Conservation (phyloP, 306 rosid species). For the Lagenaria siceraria region DNA sequence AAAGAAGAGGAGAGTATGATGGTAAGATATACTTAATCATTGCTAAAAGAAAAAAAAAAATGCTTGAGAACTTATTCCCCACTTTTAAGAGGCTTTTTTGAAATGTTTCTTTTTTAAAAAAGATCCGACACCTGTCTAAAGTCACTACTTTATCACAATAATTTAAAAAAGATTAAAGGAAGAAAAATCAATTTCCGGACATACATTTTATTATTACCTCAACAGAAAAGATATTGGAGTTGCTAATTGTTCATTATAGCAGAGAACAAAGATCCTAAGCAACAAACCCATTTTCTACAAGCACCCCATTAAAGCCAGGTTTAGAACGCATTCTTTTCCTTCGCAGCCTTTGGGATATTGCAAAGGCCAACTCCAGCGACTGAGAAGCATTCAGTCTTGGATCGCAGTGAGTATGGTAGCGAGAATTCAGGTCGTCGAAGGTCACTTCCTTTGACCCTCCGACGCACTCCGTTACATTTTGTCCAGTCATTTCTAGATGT, state of each 20-base stretch:
- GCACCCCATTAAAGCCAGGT: not conserved
- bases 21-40: too few relatives aligned
- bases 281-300: not conserved
- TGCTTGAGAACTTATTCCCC: too few relatives aligned
- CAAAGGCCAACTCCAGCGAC: slow-evolving; percentile 30
- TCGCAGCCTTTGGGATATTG: slow-evolving; percentile 24
- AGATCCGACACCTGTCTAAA: too few relatives aligned
- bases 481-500: slow-evolving; percentile 41
- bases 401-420: slow-evolving; percentile 33
- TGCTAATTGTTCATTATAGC: not conserved
- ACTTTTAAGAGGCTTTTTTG: too few relatives aligned
- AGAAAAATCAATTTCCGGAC: not conserved
- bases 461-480: slow-evolving; percentile 29
- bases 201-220: not conserved
- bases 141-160: too few relatives aligned
- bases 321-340: slow-evolving; percentile 17
- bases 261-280: not conserved
- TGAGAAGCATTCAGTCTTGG: slow-evolving; percentile 36
- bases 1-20: too few relatives aligned
- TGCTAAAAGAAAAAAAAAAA: too few relatives aligned
- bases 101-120: too few relatives aligned
- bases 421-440: slow-evolving; percentile 26
- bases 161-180: not conserved
- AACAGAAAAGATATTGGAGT: not conserved
- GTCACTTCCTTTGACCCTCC: slow-evolving; percentile 31